Base-by-base conservation (phyloP, 2,329 filamentous ascomycete genomes). In the Huntiella bhutanensis region DNA sequence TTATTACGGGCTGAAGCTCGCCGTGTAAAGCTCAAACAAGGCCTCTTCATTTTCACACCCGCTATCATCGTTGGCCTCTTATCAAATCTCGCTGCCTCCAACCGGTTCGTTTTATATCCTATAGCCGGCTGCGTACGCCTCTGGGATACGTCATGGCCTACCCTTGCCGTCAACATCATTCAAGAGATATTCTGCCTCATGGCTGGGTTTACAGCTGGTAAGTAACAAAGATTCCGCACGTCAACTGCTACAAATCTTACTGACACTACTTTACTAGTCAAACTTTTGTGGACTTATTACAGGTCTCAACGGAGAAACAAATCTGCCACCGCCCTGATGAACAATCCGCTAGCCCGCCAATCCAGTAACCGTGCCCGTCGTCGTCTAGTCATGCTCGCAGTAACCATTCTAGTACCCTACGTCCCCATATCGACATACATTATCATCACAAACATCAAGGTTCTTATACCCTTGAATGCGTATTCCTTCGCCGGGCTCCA, bases 311-410 rank as follows among this genome's bases (percentile, higher is more conserved):
- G 59, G 43, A 53, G 56, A 22, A 69, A 65, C 5, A 55, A 57
- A 3, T 56, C 60, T 0, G 62, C 63, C 2, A 54, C 72, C 15
- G 33, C 34, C 5, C n/a, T 38, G 8, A 38, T 45, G 15, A 49
- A 37, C 22, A 49, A 46, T 12, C 48, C 48, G 5, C 40, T 49
- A 3, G 43, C 43, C 16, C 40, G 48, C 17, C 41, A 45, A 11
- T 32, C 35, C 12, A 45, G 64, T 36, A 62, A 66, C 39, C 64
- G 70, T 2, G 64, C 70, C 6, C 64, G 64, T 38, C 62, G 66
- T 41, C 67, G 70, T 37, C 65, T 77, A 38, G 76, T 74, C 57
- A 60, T 69, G 51, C 71, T 75, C 66, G 64, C 67, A 11, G 46
- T 73, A 10, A 63, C 62, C 37, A 70, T 75, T 51, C 55, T 75